Evolutionary conservation across 108 stramenopile species (phyloP), one percentile per base, ranked within the genome.

Genomic region (Poteriospumella lacustris): DNA sequence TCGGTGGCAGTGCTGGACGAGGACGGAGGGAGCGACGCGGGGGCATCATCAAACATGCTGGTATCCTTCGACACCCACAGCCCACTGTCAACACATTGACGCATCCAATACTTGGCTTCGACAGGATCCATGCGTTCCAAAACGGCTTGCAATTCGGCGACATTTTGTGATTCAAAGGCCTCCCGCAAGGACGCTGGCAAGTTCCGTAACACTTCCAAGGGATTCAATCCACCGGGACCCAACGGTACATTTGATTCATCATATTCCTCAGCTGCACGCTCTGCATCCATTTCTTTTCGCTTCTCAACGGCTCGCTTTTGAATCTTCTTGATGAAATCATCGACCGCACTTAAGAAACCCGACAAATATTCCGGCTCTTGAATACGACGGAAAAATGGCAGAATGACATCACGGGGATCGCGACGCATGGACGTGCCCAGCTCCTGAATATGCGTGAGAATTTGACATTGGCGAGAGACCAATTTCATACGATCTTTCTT

Each of bases 221-320:
- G 96, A 85, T 97, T 93, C 47, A 97, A 78, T n/a, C 96, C 96
- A 44, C 96, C 96, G 1, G 96, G 96, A 31, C 96, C 96, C 59
- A 97, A 79, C 40, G 92, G 85, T 56, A 94, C 78, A 58, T 24
- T 42, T 41, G 0, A 5, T 68, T 91, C 91, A 31, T 87, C 87
- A 41, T 87, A 86, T 3, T 89, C 89, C 68, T 70, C 82, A 19
- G 68, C 68, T 44, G 83, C 80, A 69, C 68, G 75, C 40, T 92
- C 88, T 58, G 84, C 89, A 36, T 92, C 94, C 80, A 97, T 94
- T 86, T 97, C 96, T 81, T 90, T 89, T 47, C 85, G 84, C 79
- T 97, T 97, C 64, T 88, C 88, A 1, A 96, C 92, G 36, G 96
- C 95, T 9, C 96, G 89, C 36, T 88, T 87, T 68, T 94, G 88